Percentiles rank a stretch among this genome's conserved stretches.
phyloP scores from a whole-genome alignment of 2,329 filamentous ascomycete genomes.

The Aspergillus neoniger region DNA sequence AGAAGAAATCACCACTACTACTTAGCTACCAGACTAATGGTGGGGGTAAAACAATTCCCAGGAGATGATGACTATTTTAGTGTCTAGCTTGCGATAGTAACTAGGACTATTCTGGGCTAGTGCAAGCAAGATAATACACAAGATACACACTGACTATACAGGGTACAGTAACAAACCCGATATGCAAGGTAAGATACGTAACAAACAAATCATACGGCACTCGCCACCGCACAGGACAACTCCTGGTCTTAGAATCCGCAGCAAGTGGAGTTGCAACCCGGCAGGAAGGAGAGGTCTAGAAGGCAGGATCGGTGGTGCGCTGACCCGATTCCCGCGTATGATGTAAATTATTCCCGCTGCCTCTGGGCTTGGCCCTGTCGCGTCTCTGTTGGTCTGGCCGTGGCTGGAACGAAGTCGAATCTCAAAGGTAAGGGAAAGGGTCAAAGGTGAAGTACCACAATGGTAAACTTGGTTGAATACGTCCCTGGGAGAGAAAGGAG shows the following conservation, averaged over 20 bases:
- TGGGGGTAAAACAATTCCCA: too few relatives aligned
- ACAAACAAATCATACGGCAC: conserved; percentile 9
- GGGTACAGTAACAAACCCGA: neutral
- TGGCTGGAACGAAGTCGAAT: conserved; percentile 5
- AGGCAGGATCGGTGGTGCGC: conserved; percentile 12
- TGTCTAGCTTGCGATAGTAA: neutral
- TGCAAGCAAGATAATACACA: too few relatives aligned
- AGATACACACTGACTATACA: too few relatives aligned
- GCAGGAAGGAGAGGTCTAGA: conserved; percentile 15
- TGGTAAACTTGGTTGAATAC: too few relatives aligned
- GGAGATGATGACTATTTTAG: too few relatives aligned
- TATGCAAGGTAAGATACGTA: neutral
- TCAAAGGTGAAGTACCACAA: too few relatives aligned
- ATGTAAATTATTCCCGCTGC: conserved; percentile 12
- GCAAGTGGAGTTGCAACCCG: conserved; percentile 16
- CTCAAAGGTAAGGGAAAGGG: neutral
- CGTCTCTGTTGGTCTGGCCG: conserved; percentile 8
- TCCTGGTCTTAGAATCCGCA: conserved; percentile 11
- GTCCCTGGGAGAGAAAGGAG: neutral
- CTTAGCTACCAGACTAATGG: neutral
- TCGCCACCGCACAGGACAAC: conserved; percentile 23
- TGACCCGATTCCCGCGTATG: conserved; percentile 9
- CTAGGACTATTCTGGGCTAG: neutral
- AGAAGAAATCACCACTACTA: too few relatives aligned
- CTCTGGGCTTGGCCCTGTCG: neutral